These are phyloP conservation scores for Amaranthus tricolor DNA, from an alignment of 179 eudicot species.

Conservation along the genomic window DNA sequence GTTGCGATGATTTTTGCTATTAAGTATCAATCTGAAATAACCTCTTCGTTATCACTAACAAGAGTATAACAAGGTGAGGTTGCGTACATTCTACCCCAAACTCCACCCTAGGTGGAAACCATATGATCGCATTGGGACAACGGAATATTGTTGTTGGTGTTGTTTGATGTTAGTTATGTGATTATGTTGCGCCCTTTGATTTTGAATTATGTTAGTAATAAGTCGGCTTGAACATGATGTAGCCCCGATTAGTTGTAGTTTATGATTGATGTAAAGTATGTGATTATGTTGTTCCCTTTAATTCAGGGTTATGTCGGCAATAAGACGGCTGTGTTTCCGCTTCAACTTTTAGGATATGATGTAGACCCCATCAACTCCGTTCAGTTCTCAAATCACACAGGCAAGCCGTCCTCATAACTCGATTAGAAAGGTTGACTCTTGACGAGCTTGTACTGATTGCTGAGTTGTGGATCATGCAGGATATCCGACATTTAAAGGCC, in stretches of 20 bases:
- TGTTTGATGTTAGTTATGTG: too few relatives aligned
- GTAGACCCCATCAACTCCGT: slow-evolving; percentile 94
- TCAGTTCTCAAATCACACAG: slow-evolving; percentile 96
- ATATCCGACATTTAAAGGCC: slow-evolving; percentile 91
- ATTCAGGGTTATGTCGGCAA: slow-evolving; percentile 90
- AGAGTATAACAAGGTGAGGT: too few relatives aligned
- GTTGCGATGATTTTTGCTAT: too few relatives aligned
- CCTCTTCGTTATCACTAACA: too few relatives aligned
- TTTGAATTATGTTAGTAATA: too few relatives aligned
- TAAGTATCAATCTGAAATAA: too few relatives aligned
- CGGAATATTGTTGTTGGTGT: too few relatives aligned
- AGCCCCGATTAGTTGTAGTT: neutral
- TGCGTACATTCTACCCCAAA: too few relatives aligned
- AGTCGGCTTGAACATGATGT: too few relatives aligned
- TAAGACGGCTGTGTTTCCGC: slow-evolving; percentile 94
- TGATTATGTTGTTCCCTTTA: neutral
- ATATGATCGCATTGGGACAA: too few relatives aligned
- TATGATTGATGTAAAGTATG: neutral
- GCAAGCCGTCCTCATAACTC: slow-evolving; percentile 50
- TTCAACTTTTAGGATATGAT: slow-evolving; percentile 87
- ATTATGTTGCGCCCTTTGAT: too few relatives aligned
- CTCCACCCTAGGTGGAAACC: too few relatives aligned
- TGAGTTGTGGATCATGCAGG: slow-evolving; percentile 47
- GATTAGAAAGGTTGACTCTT: neutral
- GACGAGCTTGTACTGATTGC: slow-evolving; percentile 3